These are phyloP conservation scores for Malus sylvestris DNA, from an alignment of 306 rosid genomes.

Conservation along the genomic window DNA sequence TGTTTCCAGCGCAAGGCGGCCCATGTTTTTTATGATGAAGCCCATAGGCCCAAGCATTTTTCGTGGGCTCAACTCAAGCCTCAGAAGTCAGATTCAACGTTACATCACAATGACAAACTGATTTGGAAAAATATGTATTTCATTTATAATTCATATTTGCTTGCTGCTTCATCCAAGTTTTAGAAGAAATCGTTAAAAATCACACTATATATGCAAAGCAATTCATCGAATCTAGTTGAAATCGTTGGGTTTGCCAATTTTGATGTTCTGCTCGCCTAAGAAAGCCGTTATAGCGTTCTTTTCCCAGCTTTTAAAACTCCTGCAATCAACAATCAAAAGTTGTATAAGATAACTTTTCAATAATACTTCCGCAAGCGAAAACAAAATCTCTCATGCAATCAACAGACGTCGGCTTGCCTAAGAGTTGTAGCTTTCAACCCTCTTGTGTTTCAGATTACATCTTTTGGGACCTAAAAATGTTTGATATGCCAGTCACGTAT, in stretches of 20 bases:
- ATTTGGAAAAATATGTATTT: background rate
- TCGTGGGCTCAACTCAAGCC: background rate
- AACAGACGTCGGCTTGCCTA: background rate
- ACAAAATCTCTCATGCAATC: background rate
- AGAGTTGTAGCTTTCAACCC: background rate
- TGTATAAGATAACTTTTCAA: background rate
- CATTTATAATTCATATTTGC: background rate
- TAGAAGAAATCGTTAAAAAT: background rate
- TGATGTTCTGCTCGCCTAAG: conserved; percentile 51
- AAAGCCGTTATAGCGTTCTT: conserved; percentile 76
- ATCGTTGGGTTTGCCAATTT: conserved; percentile 67
- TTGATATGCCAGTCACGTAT: background rate
- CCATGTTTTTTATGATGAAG: background rate
- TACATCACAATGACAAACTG: background rate
- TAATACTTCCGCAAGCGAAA: background rate
- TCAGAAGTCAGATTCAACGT: background rate
- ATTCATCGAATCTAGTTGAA: conserved; percentile 39
- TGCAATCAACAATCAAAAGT: conserved; percentile 23
- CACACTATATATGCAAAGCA: background rate
- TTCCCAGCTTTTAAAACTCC: conserved; percentile 98
- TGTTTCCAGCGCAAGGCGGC: background rate
- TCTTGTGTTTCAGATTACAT: background rate
- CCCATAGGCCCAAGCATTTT: background rate
- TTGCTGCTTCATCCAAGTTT: background rate
- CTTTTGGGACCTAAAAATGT: background rate